Evolutionary conservation across 2,329 filamentous ascomycete species (phyloP).

Genomic region (Epichloe sylvatica): DNA sequence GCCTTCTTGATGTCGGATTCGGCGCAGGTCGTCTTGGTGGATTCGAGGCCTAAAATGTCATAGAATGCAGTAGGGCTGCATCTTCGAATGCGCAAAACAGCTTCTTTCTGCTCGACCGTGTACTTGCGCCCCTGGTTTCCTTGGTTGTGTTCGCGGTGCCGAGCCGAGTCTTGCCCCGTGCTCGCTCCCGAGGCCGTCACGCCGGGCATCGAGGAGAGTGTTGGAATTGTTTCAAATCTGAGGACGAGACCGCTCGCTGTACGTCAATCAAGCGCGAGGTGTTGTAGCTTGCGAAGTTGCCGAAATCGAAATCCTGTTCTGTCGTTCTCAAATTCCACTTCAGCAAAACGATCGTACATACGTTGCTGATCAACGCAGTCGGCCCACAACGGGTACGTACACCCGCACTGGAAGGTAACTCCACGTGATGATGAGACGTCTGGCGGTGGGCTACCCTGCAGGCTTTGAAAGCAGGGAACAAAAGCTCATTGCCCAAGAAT

Average conservation of each 20-base stretch:
- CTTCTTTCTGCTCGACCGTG: conserved; percentile 81
- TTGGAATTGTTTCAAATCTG: not conserved
- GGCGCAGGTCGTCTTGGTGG: conserved; percentile 47
- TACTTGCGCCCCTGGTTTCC: conserved; percentile 64
- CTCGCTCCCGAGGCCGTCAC: conserved; percentile 42
- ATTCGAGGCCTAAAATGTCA: conserved; percentile 71
- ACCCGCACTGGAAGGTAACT: not conserved
- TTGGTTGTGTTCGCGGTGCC: conserved; percentile 55
- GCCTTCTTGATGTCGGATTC: conserved; percentile 94
- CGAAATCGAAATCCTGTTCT: too few relatives aligned
- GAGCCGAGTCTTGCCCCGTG: conserved; percentile 28
- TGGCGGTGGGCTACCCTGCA: not conserved
- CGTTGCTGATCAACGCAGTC: not conserved
- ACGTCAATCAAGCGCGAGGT: not conserved
- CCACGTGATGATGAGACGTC: not conserved
- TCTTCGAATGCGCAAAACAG: conserved; percentile 74
- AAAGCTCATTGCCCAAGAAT: too few relatives aligned
- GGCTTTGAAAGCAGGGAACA: too few relatives aligned
- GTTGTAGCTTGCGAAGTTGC: too few relatives aligned
- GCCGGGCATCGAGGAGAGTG: conserved; percentile 22
- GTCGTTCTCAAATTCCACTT: not conserved
- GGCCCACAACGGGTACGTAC: not conserved
- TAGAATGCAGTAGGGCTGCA: conserved; percentile 85
- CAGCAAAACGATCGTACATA: not conserved
- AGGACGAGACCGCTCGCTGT: not conserved